Percentiles rank a stretch among this genome's conserved stretches.
Conservation (phyloP, 306 rosid genomes). For the Vigna trinervia region DNA sequence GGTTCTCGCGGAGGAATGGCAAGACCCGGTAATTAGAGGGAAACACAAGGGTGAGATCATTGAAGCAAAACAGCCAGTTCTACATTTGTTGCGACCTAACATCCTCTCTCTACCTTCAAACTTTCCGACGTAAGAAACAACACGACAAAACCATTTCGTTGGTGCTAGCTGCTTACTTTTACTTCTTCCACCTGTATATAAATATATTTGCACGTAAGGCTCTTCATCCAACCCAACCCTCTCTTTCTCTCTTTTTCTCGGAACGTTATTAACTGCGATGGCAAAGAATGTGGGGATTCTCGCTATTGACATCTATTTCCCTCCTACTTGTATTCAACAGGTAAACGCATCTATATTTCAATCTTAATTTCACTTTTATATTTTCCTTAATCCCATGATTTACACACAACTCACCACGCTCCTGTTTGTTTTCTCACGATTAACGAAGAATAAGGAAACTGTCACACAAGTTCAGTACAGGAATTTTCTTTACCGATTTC, state of each 20-base stretch:
- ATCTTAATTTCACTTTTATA: neutral
- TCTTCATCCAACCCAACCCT: slow-evolving; percentile 10
- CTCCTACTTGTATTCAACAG: slow-evolving; percentile 83
- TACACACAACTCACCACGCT: neutral
- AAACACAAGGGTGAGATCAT: neutral
- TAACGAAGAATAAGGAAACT: neutral
- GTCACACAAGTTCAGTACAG: neutral
- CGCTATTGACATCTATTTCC: slow-evolving; percentile 91
- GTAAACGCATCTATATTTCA: slow-evolving; percentile 42
- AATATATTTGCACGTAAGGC: slow-evolving; percentile 17
- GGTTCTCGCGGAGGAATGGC: neutral
- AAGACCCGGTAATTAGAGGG: slow-evolving; percentile 6
- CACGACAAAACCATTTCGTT: neutral
- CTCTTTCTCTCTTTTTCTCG: slow-evolving; percentile 15
- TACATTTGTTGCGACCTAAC: slow-evolving; percentile 3
- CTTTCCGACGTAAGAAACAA: neutral
- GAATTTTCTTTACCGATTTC: neutral
- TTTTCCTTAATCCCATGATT: neutral
- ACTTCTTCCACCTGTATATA: neutral
- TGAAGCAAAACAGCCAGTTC: neutral
- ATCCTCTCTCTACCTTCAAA: neutral
- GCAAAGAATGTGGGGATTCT: slow-evolving; percentile 82
- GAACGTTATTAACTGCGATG: slow-evolving; percentile 1
- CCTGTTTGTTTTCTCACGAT: neutral
- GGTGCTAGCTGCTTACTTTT: neutral